Base-by-base conservation (phyloP, 202 grass and related monocot genomes). In the Carex sylvatica region DNA sequence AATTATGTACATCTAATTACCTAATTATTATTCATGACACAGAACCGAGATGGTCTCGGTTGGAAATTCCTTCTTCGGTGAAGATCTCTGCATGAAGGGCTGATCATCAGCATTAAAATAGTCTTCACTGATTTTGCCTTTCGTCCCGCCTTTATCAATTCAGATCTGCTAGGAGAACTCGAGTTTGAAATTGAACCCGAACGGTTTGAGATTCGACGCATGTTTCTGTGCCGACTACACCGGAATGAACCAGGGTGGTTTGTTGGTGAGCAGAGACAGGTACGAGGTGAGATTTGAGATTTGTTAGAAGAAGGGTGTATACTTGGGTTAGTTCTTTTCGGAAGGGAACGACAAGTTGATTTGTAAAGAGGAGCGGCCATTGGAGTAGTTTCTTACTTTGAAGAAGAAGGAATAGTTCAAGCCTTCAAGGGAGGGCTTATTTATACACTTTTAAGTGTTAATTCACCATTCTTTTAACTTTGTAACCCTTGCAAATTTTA, bases 241-340 rank as follows among this genome's bases (percentile, higher is more conserved):
- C 93, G 82, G 88, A 95, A 95, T 6, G 93, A 95, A 64, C 90
- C 93, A 2, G 90, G 93, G 81, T 95, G 93, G 74, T 22, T 88
- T 16, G 93, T 95, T 72, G 90, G 93, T 46, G 93, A 83, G 88
- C 93, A 92, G 14, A 95, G 81, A 83, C 90, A 95, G 14, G 88
- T 80, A 0, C 62, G 73, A 66, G 83, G 16, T 86, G 54, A 61
- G 77, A 46, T 80, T 65, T 81, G 74, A 26, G 51, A 73, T 49
- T 35, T 77, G 5, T 15, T 71, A 52, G 61, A 58, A 11, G 5
- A 46, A 56, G 18, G 62, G 15, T 1, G 54, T 2, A n/a, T 40
- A 31, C 4, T 74, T 49, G 65, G 60, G 54, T 22, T 19, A 4
- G 13, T 28, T 59, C 11, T 60, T 65, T 12, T 10, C 9, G 23